phyloP scores from a whole-genome alignment of 1,139 yeast species.

The Arxiozyma slooffiae region DNA sequence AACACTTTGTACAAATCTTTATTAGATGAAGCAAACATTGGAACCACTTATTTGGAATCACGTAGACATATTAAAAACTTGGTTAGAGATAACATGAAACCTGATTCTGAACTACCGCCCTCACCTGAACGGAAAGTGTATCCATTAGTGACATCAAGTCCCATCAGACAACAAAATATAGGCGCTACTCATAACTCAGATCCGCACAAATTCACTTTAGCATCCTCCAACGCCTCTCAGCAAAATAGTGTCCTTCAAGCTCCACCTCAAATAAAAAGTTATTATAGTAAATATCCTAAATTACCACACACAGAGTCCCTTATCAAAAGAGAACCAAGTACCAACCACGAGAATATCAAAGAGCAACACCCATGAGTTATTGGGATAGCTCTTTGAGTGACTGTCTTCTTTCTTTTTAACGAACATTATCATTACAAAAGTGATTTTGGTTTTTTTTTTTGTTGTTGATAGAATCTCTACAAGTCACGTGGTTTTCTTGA shows the following conservation, averaged over 20 bases:
- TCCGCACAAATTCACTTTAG: not conserved
- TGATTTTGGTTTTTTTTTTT: not conserved
- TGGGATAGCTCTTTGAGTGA: too few species aligned
- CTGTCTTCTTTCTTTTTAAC: not conserved
- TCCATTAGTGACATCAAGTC: conserved; percentile 30
- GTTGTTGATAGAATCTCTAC: too few species aligned
- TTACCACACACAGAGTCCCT: conserved; percentile 27
- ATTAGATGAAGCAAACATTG: conserved; percentile 29
- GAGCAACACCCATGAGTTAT: not conserved
- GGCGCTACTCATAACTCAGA: not conserved
- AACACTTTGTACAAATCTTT: conserved; percentile 23
- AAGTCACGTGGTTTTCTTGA: not conserved
- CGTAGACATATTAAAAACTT: conserved; percentile 27
- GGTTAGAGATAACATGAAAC: conserved; percentile 22
- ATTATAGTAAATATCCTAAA: conserved; percentile 27
- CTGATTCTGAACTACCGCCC: conserved; percentile 26
- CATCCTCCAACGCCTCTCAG: not conserved
- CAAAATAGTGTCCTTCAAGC: not conserved
- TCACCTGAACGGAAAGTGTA: conserved; percentile 27
- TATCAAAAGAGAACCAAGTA: conserved; percentile 2
- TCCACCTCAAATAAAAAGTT: conserved; percentile 11
- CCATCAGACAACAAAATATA: conserved; percentile 19
- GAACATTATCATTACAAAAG: not conserved
- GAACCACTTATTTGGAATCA: conserved; percentile 27
- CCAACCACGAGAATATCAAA: conserved; percentile 5